Base-by-base conservation (phyloP, 2,329 filamentous ascomycete species). In the Epichloe sibirici region DNA sequence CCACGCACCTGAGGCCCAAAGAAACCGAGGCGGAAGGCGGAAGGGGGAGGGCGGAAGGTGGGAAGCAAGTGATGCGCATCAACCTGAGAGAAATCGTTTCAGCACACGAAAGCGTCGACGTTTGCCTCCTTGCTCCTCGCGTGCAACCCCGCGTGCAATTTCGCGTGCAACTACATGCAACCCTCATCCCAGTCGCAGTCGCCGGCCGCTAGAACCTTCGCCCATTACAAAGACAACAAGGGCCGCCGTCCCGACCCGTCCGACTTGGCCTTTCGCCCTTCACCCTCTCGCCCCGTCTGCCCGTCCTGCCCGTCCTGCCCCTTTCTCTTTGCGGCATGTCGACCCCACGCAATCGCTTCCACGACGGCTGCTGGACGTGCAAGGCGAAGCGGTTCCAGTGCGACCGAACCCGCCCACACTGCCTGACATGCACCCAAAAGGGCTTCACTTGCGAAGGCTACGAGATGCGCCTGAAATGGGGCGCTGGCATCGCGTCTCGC, bases 381-480 rank as follows among this genome's bases (percentile, higher is more conserved):
- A 51, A 51, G 49, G 43, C 42, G 7, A 51, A 40, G 37, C 43
- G 43, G 35, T 40, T 51, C 23, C 49, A 51, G 37, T 51, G 49
- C 23, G 48, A 51, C 42, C 49, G 43, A 40, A 46, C 49, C 43
- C 43, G 49, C 23, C 43, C 43, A 5, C 42, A 51, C 37, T 45
- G 49, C 43, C 43, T 50, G 17, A 50, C 17, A 21, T 50, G 48
- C n/a, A 44, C 31, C 12, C 48, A 50, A 31, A 50, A 46, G 35
- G 49, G 49, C 13, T 51, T 51, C 35, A 25, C 25, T 15, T 45
- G 49, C 37, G 49, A 46, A 13, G 42, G 49, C 34, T 51, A 51
- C n/a, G 43, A 51, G 35, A 46, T 51, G 49, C 49, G 49, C 43
- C 37, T 51, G 49, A 51, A 51, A 51, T 51, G 42, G 49, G 49